Conservation (phyloP, 2,329 filamentous ascomycete species). For the Fusarium ambrosium region DNA sequence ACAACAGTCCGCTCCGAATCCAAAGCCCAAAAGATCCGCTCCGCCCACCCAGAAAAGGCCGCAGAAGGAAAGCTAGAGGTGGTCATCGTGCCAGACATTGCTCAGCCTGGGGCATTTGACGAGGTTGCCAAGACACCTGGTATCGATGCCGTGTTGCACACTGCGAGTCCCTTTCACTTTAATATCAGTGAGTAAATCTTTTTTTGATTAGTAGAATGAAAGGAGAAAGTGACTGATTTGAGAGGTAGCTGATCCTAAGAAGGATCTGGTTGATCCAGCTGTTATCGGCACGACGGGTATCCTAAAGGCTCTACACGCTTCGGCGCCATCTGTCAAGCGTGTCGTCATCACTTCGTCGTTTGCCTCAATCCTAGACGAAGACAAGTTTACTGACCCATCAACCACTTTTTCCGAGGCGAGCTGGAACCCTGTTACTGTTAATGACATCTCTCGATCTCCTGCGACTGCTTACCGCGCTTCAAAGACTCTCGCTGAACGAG, state of each 20-base stretch:
- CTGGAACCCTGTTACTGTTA: conserved; percentile 67
- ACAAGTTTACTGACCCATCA: conserved; percentile 53
- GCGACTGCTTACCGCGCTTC: conserved; percentile 66
- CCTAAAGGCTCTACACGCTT: conserved; percentile 75
- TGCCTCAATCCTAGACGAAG: conserved; percentile 63
- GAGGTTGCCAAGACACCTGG: conserved; percentile 66
- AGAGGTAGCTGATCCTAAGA: conserved; percentile 59
- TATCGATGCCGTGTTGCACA: conserved; percentile 70
- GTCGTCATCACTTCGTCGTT: conserved; percentile 75
- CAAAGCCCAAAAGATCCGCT: conserved; percentile 66
- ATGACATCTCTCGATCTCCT: conserved; percentile 56
- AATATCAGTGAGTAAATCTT: conserved; percentile 56
- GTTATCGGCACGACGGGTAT: conserved; percentile 75
- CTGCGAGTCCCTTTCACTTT: conserved; percentile 72
- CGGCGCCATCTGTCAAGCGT: conserved; percentile 73
- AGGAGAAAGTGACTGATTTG: background rate
- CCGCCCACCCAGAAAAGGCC: conserved; percentile 58
- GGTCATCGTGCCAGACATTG: conserved; percentile 82
- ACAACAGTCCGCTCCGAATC: conserved; percentile 69
- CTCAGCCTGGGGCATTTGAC: conserved; percentile 79
- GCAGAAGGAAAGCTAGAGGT: conserved; percentile 61
- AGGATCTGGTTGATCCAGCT: conserved; percentile 70
- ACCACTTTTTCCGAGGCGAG: conserved; percentile 61
- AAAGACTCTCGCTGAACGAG: conserved; percentile 67
- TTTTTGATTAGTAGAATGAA: too few relatives aligned